Evolutionary conservation across 2,329 filamentous ascomycete genomes (phyloP).

Genomic region (Stachybotrys chlorohalonatus): DNA sequence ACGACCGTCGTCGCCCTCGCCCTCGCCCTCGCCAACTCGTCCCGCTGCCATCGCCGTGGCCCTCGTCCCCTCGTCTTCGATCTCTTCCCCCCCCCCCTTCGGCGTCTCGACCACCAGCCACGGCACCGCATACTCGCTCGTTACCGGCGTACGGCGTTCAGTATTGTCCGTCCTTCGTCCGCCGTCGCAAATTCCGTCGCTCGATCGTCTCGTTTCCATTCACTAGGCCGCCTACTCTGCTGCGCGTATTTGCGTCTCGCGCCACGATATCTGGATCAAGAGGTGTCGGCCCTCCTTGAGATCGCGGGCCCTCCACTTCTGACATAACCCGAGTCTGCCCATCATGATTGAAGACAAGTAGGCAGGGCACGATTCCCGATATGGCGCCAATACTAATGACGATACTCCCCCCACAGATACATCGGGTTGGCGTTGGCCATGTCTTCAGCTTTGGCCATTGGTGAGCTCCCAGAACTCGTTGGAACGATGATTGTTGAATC

Average conservation of each 20-base stretch:
- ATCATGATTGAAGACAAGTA: conserved; percentile 31
- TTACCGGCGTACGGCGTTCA: background rate
- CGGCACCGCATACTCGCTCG: background rate
- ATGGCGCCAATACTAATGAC: conserved; percentile 4
- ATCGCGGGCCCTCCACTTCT: conserved; percentile 9
- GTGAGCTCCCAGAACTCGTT: conserved; percentile 33
- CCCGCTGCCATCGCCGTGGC: too few relatives aligned
- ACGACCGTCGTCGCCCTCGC: background rate
- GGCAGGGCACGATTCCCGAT: conserved; percentile 8
- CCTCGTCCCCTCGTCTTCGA: background rate
- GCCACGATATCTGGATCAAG: background rate
- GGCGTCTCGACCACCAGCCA: background rate
- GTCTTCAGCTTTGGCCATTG: conserved; percentile 66
- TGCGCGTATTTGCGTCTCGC: too few relatives aligned
- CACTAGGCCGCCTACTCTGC: background rate
- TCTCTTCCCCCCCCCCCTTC: background rate
- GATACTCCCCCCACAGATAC: conserved; percentile 43
- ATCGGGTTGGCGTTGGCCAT: conserved; percentile 69
- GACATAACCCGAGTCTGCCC: conserved; percentile 2
- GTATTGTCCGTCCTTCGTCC: background rate
- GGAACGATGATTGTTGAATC: conserved; percentile 2
- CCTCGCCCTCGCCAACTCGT: background rate
- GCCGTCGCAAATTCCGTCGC: background rate
- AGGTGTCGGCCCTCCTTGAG: background rate
- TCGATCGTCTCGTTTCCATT: background rate